Percentiles rank a stretch among this genome's conserved stretches.
Conservation (phyloP, 495 filamentous ascomycete genomes). For the Aspergillus campestris region DNA sequence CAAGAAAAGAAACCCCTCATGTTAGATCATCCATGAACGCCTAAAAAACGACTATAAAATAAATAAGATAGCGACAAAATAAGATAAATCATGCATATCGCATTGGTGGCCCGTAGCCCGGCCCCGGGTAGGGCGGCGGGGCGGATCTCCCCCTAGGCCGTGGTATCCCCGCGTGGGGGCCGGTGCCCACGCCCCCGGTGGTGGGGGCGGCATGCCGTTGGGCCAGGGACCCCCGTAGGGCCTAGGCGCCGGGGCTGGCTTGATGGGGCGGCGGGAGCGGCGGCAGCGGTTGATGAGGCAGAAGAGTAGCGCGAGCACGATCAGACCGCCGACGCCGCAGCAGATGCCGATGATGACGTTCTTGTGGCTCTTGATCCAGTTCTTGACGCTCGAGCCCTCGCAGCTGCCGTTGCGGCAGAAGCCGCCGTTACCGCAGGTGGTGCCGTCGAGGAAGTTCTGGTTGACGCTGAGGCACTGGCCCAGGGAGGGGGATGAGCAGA, state of each 20-base stretch:
- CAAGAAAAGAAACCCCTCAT: too few species aligned
- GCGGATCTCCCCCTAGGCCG: conserved; percentile 15
- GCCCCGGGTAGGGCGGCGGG: conserved; percentile 11
- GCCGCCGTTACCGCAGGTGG: conserved; percentile 74
- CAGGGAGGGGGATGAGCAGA: conserved; percentile 66
- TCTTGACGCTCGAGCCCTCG: conserved; percentile 53
- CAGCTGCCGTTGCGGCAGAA: conserved; percentile 68
- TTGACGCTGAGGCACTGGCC: conserved; percentile 64
- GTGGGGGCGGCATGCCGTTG: conserved; percentile 16
- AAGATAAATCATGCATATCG: conserved; percentile 11
- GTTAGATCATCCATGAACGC: too few species aligned
- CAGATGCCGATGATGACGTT: conserved; percentile 68
- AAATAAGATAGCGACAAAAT: too few species aligned
- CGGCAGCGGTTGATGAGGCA: conserved; percentile 53
- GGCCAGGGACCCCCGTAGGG: conserved; percentile 13
- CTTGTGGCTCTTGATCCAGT: conserved; percentile 64
- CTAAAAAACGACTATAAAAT: too few species aligned
- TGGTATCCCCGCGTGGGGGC: conserved; percentile 18
- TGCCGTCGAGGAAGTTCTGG: conserved; percentile 94
- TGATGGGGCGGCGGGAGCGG: conserved; percentile 22
- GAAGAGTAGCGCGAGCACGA: conserved; percentile 52
- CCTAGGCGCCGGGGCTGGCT: conserved; percentile 14
- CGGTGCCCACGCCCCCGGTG: conserved; percentile 17
- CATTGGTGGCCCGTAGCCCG: conserved; percentile 1
- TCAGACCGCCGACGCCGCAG: conserved; percentile 55